Base-by-base conservation (phyloP, 75 land plant genomes). In the Larix kaempferi region DNA sequence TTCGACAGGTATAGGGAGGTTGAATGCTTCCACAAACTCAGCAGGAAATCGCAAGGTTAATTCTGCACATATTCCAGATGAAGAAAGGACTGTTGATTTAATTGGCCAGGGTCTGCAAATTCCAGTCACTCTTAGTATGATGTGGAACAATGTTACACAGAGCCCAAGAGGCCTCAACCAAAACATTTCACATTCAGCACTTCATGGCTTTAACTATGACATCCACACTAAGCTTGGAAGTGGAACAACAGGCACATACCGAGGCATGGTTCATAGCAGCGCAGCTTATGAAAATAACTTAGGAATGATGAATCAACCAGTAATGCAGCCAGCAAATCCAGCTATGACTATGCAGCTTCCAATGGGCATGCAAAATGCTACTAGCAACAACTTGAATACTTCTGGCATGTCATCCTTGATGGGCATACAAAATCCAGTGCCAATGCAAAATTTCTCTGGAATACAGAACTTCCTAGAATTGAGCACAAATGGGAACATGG, bases 401-500 rank as follows among this genome's bases (percentile, higher is more conserved):
- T 73, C 75, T 73, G 22, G 57, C 56, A 13, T 73, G 75, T 27
- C 75, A 39, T 73, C 75, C 2, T 54, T 73, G 14, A 55, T 73
- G 56, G 75, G 75, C 33, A 52, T 73, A 57, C 75, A 73, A n/a
- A 73, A 49, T 49, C 75, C 55, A 25, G 57, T 73, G 57, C 57
- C 75, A 11, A 27, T 73, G 75, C 75, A 73, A 73, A 73, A 23
- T 73, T 73, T 73, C 57, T 73, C 75, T 26, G 75, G 75, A 73
- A 73, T 73, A 57, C 75, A 73, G 52, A 73, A 73, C 57, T 73
- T 73, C 35, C 27, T 73, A 52, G 75, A 57, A 14, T 27, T 73
- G 33, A 73, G 75, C 57, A 73, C 52, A 57, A 73, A 73, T 55
- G 75, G 75, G 19, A 73, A 55, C 57, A 25, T 73, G 57, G 57